Base-by-base conservation (phyloP, 441 rosid genomes). In the Gossypium laxum region DNA sequence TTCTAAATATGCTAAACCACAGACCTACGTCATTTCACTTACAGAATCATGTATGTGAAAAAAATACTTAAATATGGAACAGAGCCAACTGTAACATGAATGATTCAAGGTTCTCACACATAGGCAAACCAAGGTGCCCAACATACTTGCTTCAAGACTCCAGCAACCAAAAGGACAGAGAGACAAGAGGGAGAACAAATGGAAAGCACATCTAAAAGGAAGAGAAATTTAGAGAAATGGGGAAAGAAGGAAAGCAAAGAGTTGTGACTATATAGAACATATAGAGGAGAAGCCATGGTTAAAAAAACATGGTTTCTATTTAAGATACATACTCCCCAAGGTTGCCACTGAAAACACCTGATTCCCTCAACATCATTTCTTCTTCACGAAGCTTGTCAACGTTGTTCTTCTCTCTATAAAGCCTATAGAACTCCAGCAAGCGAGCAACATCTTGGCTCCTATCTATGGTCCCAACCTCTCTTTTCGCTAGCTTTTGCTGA, bases 401-500 rank as follows among this genome's bases (percentile, higher is more conserved):
- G 51, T 83, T 77, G 82, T 94, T 91, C 74, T 78, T 87, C 78
- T 90, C 87, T 81, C 98, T 86, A 76, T 86, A 94, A 0, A 68
- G 81, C 78, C 77, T 94, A 83, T 94, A 94, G 82, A 89, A 94
- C 48, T 91, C 98, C 66, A 80, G 91, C 78, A 94, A 83, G 21
- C 89, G 90, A 70, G 84, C 78, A 76, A 91, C 75, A 76, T 94
- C 98, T 55, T 85, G 88, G 82, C 92, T 90, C 85, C 97, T 88
- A 73, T 94, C 98, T 68, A 92, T 91, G 63, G 80, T 67, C 70
- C 92, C 96, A 75, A 71, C 91, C 63, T 94, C 98, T 81, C 89
- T 88, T 81, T 90, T 94, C 0, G 97, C 96, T 76, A 90, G 82
- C 82, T 94, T 92, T 94, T 94, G 98, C 97, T 93, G 90, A 76